Conservation (phyloP, 176 grass and related monocot species). For the Hordeum vulgare region DNA sequence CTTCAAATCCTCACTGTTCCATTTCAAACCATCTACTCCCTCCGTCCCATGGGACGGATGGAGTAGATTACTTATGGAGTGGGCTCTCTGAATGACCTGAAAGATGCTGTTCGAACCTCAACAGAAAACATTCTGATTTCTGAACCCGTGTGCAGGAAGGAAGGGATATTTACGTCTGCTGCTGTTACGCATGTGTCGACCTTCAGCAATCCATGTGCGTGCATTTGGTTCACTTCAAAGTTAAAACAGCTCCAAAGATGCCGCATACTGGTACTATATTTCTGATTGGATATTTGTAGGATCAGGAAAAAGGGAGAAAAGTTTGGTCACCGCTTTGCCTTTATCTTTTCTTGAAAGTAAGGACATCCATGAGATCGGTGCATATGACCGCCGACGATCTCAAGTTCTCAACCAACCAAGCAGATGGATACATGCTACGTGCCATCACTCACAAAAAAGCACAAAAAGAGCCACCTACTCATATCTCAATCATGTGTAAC, state of each 20-base stretch:
- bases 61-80: neutral
- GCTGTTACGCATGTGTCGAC: constrained; percentile 6
- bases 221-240: constrained; percentile 34
- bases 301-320: constrained; percentile 29
- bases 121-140: neutral
- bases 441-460: constrained; percentile 36
- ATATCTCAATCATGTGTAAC: constrained; percentile 21
- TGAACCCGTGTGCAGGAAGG: constrained; percentile 10
- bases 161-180: constrained; percentile 2
- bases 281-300: neutral
- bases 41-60: no score
- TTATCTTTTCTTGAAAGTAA: constrained; percentile 61
- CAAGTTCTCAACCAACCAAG: constrained; percentile 31
- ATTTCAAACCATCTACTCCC: neutral
- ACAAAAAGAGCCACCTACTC: constrained; percentile 45
- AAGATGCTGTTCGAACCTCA: neutral
- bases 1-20: neutral
- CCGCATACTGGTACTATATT: neutral
- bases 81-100: neutral
- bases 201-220: constrained; percentile 23
- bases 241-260: constrained; percentile 26
- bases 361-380: constrained; percentile 18
- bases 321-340: constrained; percentile 34
- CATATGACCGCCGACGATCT: constrained; percentile 32
- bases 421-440: constrained; percentile 36